Evolutionary conservation across 345 rosid genomes (phyloP), one percentile per base, ranked within the genome.

Genomic region (Euclidium syriacum): DNA sequence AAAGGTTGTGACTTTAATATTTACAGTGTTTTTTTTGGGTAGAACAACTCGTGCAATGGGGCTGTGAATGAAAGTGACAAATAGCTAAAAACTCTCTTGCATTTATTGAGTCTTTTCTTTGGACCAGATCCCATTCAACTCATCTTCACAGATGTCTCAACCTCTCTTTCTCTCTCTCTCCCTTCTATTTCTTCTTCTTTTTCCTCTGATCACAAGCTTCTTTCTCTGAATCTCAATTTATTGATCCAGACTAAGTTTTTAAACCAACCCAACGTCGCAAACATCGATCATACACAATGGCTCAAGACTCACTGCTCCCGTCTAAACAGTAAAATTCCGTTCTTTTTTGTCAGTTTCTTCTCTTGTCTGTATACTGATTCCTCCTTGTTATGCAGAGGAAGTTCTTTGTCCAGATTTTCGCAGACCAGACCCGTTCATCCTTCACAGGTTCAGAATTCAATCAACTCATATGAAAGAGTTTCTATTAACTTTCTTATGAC

Each of bases 21-120:
- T 40, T 20, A 66, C 63, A 22, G 38, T 22, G 61, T 50, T 40
- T 23, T 39, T 60, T 54, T 64, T 14, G 58, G 51, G 58, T 71
- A 63, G 52, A 71, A 56, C 61, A 57, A 56, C 65, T 71, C 75
- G 65, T 71, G 74, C 74, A 55, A 63, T 55, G 52, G 51, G 58
- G 68, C 68, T 62, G 68, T 70, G 74, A 5, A 35, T 70, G 74
- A 70, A 70, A 70, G 63, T 70, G 75, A 70, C 70, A 62, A 63
- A 63, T 70, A 70, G 69, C 75, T 63, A 71, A 36, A 41, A 34
- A 23, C 24, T 56, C 47, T 64, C 65, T 48, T 64, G 75, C 75
- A 71, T 71, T 71, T 71, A 71, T 71, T 50, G 65, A 64, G 34
- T 58, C 60, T 71, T 8, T 16, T 56, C 60, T 41, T 63, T 57